phyloP scores from a whole-genome alignment of 495 filamentous ascomycete species.

The Ramalina peruviana region DNA sequence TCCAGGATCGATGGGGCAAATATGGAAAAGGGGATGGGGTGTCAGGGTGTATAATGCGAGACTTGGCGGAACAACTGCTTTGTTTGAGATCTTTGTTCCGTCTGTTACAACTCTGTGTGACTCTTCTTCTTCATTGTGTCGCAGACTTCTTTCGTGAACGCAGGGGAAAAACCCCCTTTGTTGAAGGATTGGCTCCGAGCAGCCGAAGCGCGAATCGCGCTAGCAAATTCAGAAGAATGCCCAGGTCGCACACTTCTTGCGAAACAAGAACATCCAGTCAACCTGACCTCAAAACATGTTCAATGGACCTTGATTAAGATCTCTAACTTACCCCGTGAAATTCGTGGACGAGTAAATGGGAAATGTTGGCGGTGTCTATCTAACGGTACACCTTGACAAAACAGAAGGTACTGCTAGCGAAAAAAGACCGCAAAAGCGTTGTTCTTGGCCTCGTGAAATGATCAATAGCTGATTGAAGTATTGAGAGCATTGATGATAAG shows the following conservation, averaged over 20 bases:
- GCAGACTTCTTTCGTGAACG: background rate
- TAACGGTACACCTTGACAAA: constrained; percentile 49
- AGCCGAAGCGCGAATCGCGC: background rate
- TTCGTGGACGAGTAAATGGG: no score
- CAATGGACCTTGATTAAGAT: background rate
- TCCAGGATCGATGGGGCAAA: no score
- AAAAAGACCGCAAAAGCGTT: constrained; percentile 42
- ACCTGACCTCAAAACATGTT: background rate
- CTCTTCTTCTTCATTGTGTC: constrained; percentile 3
- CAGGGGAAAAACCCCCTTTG: background rate
- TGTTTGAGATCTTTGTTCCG: constrained; percentile 1
- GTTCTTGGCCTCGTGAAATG: constrained; percentile 52
- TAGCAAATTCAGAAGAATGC: background rate
- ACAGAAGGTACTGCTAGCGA: constrained; percentile 61
- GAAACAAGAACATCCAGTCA: no score
- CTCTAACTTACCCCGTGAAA: no score
- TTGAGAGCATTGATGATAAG: constrained; percentile 49
- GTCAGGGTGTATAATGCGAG: no score
- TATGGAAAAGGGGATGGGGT: no score
- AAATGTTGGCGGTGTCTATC: constrained; percentile 52
- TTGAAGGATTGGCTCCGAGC: background rate
- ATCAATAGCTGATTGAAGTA: constrained; percentile 36
- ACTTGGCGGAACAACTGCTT: background rate
- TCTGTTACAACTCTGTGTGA: background rate
- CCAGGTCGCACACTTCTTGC: no score